Conservation (phyloP, 2,329 filamentous ascomycete genomes). For the Cordyceps javanica region DNA sequence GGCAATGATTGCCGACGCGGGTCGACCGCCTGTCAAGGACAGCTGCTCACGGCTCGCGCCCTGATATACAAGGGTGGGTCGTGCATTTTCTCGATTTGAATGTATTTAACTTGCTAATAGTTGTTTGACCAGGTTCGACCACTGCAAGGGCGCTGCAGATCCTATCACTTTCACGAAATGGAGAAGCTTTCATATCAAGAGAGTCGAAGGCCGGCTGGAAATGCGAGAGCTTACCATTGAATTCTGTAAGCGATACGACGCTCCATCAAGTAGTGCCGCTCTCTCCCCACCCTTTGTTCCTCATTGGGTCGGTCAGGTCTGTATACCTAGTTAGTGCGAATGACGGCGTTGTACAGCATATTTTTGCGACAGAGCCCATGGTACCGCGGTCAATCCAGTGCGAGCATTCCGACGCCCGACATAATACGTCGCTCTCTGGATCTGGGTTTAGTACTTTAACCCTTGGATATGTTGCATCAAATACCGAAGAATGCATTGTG, state of each 20-base stretch:
- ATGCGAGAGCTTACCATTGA: slow-evolving; percentile 37
- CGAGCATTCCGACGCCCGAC: slow-evolving; percentile 40
- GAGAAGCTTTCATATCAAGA: slow-evolving; percentile 42
- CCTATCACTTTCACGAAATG: slow-evolving; percentile 43
- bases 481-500: slow-evolving; percentile 56
- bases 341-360: slow-evolving; percentile 46
- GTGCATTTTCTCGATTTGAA: too few relatives aligned
- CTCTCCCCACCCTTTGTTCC: slow-evolving; percentile 51
- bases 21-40: slow-evolving; percentile 44
- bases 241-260: slow-evolving; percentile 41
- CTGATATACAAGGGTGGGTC: slow-evolving; percentile 33
- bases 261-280: slow-evolving; percentile 51
- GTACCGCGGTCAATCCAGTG: slow-evolving; percentile 54
- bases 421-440: not conserved
- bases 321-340: slow-evolving; percentile 52
- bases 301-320: slow-evolving; percentile 50
- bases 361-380: slow-evolving; percentile 54
- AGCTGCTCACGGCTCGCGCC: slow-evolving; percentile 43
- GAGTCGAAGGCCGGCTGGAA: slow-evolving; percentile 40
- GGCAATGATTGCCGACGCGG: slow-evolving; percentile 38
- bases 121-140: slow-evolving; percentile 10
- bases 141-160: slow-evolving; percentile 26
- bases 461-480: slow-evolving; percentile 54
- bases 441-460: slow-evolving; percentile 56
- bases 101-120: slow-evolving; percentile 4